These are phyloP conservation scores for Pascua guehoae DNA, from an alignment of 1,284 basidiomycete species.

Conservation along the genomic window DNA sequence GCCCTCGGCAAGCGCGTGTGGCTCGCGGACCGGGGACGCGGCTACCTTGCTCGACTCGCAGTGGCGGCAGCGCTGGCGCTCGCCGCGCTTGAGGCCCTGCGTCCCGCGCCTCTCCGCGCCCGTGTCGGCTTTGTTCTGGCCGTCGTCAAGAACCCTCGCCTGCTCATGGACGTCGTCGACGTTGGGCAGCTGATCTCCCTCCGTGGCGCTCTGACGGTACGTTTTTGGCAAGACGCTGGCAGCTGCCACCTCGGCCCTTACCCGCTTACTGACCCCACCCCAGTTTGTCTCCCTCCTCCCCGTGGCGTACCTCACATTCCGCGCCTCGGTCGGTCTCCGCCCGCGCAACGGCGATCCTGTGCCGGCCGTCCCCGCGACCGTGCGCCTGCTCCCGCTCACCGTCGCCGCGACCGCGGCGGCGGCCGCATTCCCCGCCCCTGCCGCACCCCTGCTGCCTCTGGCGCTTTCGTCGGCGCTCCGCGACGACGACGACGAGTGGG, in stretches of 20 bases:
- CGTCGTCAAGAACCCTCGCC: background rate
- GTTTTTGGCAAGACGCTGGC: background rate
- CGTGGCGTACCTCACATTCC: conserved; percentile 13
- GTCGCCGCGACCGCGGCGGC: conserved; percentile 11
- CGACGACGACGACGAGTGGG: conserved; percentile 24
- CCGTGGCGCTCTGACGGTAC: background rate
- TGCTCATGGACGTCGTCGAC: background rate
- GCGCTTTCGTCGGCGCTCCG: conserved; percentile 13
- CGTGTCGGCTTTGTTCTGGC: background rate
- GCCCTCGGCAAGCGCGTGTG: conserved; percentile 19
- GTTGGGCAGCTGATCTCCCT: background rate
- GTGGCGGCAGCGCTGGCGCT: conserved; percentile 4
- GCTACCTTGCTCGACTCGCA: conserved; percentile 9
- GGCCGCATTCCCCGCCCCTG: conserved; percentile 4
- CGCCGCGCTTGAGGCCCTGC: conserved; percentile 1
- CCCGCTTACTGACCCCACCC: background rate
- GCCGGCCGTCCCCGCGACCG: conserved; percentile 10
- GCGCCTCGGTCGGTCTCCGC: conserved; percentile 11
- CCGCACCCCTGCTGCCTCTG: conserved; percentile 14
- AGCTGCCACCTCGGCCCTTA: background rate
- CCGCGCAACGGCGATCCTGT: conserved; percentile 3
- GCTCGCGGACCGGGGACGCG: conserved; percentile 10
- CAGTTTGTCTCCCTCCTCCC: conserved; percentile 7
- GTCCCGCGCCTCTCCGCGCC: conserved; percentile 8
- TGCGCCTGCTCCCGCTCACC: conserved; percentile 14